Percentiles rank a stretch among this genome's conserved stretches.
Conservation (phyloP, 2,329 filamentous ascomycete genomes). For the Calonectria multiphialidica region DNA sequence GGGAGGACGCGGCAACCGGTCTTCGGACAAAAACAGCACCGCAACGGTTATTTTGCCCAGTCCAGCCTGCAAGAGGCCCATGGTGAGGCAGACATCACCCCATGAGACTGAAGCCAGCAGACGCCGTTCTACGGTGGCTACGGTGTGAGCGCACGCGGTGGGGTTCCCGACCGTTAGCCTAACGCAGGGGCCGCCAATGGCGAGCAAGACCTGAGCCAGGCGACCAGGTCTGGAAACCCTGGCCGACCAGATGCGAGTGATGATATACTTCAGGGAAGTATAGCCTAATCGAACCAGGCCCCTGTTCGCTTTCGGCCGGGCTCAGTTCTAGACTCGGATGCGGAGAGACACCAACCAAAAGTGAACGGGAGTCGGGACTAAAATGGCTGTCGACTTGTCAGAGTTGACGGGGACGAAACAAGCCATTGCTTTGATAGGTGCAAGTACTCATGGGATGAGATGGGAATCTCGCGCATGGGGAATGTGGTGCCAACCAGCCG, state of each 20-base stretch:
- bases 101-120: conserved; percentile 45
- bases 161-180: conserved; percentile 38
- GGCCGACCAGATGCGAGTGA: conserved; percentile 36
- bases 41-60: conserved; percentile 23
- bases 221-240: conserved; percentile 22
- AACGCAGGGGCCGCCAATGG: conserved; percentile 38
- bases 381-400: neutral
- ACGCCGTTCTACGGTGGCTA: conserved; percentile 38
- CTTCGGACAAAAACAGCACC: conserved; percentile 6
- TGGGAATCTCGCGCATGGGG: neutral
- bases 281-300: conserved; percentile 20
- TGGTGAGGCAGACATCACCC: conserved; percentile 43
- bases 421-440: conserved; percentile 10
- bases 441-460: neutral
- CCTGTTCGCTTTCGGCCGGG: conserved; percentile 30
- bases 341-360: conserved; percentile 18
- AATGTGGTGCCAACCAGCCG: neutral
- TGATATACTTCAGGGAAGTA: conserved; percentile 29
- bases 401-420: conserved; percentile 6
- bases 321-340: conserved; percentile 21
- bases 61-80: conserved; percentile 32
- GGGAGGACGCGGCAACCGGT: conserved; percentile 18
- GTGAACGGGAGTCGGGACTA: conserved; percentile 14
- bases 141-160: conserved; percentile 39
- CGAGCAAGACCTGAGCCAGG: conserved; percentile 31